Conservation (phyloP, 306 rosid genomes). For the Casuarina glauca region DNA sequence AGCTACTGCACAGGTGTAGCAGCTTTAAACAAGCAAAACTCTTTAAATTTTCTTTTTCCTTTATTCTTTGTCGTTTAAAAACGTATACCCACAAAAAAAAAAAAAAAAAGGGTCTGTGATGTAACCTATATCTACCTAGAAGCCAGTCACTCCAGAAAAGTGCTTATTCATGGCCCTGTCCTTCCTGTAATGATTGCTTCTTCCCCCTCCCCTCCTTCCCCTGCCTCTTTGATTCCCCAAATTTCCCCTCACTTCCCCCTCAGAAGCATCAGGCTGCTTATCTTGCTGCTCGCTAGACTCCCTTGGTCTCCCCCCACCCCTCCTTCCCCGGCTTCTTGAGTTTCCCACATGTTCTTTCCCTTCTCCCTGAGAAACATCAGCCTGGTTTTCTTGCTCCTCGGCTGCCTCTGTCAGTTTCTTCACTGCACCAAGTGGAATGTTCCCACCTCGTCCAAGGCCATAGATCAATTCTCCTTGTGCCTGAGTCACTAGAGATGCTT, state of each 20-base stretch:
- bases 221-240: conserved; percentile 44
- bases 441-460: conserved; percentile 98
- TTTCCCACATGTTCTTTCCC: conserved; percentile 47
- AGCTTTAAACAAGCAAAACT: neutral
- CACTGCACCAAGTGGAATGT: conserved; percentile 85
- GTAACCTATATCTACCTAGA: conserved; percentile 25
- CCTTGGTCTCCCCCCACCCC: conserved; percentile 36
- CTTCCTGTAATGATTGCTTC: conserved; percentile 67
- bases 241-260: conserved; percentile 35
- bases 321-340: conserved; percentile 45
- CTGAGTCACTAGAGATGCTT: conserved; percentile 65
- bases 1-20: conserved; percentile 1
- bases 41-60: neutral
- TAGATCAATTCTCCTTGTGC: conserved; percentile 70
- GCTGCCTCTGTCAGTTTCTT: conserved; percentile 61
- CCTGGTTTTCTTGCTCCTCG: conserved; percentile 44
- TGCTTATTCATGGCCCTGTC: conserved; percentile 87
- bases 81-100: too few species aligned
- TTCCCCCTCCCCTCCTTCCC: conserved; percentile 62
- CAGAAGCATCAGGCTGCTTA: conserved; percentile 43
- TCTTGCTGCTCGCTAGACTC: conserved; percentile 38
- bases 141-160: conserved; percentile 80
- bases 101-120: neutral
- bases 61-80: neutral
- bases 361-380: conserved; percentile 41